phyloP scores from a whole-genome alignment of 768 basidiomycete genomes.

The Candolleomyces eurysporus region DNA sequence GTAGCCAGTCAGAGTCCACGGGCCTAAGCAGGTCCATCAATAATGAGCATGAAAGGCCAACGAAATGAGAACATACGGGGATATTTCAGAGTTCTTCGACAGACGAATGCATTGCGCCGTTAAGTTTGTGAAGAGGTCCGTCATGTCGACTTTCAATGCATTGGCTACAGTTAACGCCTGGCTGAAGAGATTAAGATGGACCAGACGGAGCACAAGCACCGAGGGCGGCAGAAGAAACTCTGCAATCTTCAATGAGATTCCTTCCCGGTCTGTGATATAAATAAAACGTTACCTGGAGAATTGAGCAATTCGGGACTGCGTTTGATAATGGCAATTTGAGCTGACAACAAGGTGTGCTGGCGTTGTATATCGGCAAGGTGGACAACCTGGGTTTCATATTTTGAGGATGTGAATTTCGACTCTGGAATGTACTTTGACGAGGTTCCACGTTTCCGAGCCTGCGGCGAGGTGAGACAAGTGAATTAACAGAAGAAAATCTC shows the following conservation, averaged over 20 bases:
- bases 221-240: slow-evolving; percentile 54
- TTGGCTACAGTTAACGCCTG: slow-evolving; percentile 76
- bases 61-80: slow-evolving; percentile 44
- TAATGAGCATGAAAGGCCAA: neutral
- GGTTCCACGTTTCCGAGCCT: slow-evolving; percentile 72
- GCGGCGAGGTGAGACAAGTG: slow-evolving; percentile 11
- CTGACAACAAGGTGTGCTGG: slow-evolving; percentile 72
- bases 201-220: slow-evolving; percentile 73
- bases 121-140: slow-evolving; percentile 76
- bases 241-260: slow-evolving; percentile 20
- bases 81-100: slow-evolving; percentile 56
- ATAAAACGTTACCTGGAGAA: slow-evolving; percentile 51
- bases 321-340: slow-evolving; percentile 72
- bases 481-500: slow-evolving; percentile 15
- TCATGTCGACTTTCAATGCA: slow-evolving; percentile 81
- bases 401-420: slow-evolving; percentile 59
- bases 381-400: slow-evolving; percentile 73
- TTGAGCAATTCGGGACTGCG: slow-evolving; percentile 61
- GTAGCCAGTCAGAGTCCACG: slow-evolving; percentile 78
- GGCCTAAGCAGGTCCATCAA: slow-evolving; percentile 26
- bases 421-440: slow-evolving; percentile 77
- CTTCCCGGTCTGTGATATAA: slow-evolving; percentile 18
- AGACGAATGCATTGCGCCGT: slow-evolving; percentile 78
- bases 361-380: slow-evolving; percentile 76
- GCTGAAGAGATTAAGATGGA: slow-evolving; percentile 77